Conservation (phyloP, 2,329 filamentous ascomycete species). For the Xylariaceae sp. region DNA sequence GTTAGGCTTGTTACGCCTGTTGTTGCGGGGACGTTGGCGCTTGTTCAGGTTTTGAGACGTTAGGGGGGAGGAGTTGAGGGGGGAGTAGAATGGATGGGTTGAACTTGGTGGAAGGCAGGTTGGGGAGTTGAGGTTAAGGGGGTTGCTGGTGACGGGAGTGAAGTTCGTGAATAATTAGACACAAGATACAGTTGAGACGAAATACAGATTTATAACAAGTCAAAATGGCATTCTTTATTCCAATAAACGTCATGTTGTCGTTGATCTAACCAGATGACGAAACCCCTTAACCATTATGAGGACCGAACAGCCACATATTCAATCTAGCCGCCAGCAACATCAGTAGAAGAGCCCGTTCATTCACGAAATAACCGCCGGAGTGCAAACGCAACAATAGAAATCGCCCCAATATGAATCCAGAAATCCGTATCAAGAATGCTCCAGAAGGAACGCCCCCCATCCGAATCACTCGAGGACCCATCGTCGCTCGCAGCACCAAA, state of each 20-base stretch:
- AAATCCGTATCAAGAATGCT: neutral
- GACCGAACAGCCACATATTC: too few relatives aligned
- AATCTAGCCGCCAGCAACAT: neutral
- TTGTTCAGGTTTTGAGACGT: constrained; percentile 29
- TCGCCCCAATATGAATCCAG: constrained; percentile 1
- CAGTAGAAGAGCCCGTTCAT: neutral
- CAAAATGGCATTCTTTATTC: too few relatives aligned
- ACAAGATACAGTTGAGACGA: too few relatives aligned
- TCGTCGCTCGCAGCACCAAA: constrained; percentile 21
- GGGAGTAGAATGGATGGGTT: too few relatives aligned
- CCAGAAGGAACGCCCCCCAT: neutral
- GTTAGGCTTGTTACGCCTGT: constrained; percentile 34
- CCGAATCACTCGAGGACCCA: neutral
- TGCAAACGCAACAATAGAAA: neutral
- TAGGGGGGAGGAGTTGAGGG: constrained; percentile 16
- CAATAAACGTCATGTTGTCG: neutral
- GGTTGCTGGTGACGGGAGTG: too few relatives aligned
- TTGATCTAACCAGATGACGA: neutral
- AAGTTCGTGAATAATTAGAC: too few relatives aligned
- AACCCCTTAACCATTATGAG: too few relatives aligned
- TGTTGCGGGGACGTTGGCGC: constrained; percentile 32
- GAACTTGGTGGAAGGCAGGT: too few relatives aligned
- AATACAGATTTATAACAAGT: too few relatives aligned
- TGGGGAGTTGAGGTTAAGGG: too few relatives aligned
- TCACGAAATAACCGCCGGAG: neutral